Conservation (phyloP, 1,139 yeast species). For the Debaryomyces udenii region DNA sequence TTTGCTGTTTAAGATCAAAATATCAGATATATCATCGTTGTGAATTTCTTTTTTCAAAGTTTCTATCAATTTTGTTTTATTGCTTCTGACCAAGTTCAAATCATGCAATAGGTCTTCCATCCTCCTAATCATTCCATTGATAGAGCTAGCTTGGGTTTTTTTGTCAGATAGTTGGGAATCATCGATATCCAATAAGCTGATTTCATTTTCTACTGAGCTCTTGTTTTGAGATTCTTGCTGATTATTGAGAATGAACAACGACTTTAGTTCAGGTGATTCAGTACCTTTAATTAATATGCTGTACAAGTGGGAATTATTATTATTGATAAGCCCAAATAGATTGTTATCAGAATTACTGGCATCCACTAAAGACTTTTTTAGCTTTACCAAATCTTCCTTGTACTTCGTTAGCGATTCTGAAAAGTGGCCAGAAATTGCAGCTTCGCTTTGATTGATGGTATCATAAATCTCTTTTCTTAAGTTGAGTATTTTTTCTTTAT, state of each 20-base stretch:
- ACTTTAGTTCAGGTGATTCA: slow-evolving; percentile 32
- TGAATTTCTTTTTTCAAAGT: slow-evolving; percentile 74
- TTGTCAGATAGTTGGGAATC: slow-evolving; percentile 28
- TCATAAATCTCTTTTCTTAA: slow-evolving; percentile 46
- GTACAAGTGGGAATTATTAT: slow-evolving; percentile 30
- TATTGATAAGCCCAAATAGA: slow-evolving; percentile 43
- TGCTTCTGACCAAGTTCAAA: slow-evolving; percentile 51
- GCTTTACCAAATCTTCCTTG: slow-evolving; percentile 55
- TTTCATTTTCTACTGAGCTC: slow-evolving; percentile 29
- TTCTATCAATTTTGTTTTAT: slow-evolving; percentile 60
- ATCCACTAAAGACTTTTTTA: slow-evolving; percentile 66
- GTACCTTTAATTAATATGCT: slow-evolving; percentile 37
- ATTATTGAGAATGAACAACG: slow-evolving; percentile 25
- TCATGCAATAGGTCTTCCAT: slow-evolving; percentile 52
- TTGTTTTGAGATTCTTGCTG: slow-evolving; percentile 10
- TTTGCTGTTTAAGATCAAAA: slow-evolving; percentile 68
- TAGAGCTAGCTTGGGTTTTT: slow-evolving; percentile 25
- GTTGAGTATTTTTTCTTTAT: slow-evolving; percentile 27
- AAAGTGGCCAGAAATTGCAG: slow-evolving; percentile 15
- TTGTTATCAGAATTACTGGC: slow-evolving; percentile 70
- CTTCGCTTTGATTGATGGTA: slow-evolving; percentile 43
- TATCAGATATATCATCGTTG: slow-evolving; percentile 82
- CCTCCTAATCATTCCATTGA: slow-evolving; percentile 40
- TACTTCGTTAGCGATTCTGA: slow-evolving; percentile 20
- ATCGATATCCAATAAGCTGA: slow-evolving; percentile 68